phyloP scores from a whole-genome alignment of 257 asterid species.

The Primulina tabacum region DNA sequence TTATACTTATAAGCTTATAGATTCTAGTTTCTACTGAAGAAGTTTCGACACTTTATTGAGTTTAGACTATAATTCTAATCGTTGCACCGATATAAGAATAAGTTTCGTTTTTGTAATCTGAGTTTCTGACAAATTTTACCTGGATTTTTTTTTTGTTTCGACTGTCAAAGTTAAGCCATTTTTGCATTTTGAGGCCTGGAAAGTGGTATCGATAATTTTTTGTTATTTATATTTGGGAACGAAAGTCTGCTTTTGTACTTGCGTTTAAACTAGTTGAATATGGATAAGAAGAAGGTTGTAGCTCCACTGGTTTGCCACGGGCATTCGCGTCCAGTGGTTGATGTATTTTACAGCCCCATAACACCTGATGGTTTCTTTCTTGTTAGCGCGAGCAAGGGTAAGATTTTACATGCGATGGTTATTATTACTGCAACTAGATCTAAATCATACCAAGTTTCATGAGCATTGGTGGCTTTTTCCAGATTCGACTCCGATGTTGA shows the following conservation, averaged over 20 bases:
- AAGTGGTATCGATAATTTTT: constrained; percentile 39
- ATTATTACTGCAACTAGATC: background rate
- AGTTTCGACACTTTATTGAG: constrained; percentile 25
- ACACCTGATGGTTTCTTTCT: constrained; percentile 96
- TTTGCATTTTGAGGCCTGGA: constrained; percentile 30
- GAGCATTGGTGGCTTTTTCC: constrained; percentile 19
- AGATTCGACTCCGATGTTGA: constrained; percentile 93
- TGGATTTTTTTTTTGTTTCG: constrained; percentile 35
- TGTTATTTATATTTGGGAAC: constrained; percentile 15
- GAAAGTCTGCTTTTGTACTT: constrained; percentile 3
- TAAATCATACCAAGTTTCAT: background rate
- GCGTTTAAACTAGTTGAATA: constrained; percentile 23
- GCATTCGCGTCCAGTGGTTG: constrained; percentile 99
- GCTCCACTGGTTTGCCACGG: constrained; percentile 98
- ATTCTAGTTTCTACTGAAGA: constrained; percentile 25
- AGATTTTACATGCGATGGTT: background rate
- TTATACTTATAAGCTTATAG: background rate
- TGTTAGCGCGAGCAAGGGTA: constrained; percentile 99
- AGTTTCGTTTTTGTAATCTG: constrained; percentile 13
- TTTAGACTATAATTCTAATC: constrained; percentile 11
- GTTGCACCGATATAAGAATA: constrained; percentile 1
- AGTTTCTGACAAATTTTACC: background rate
- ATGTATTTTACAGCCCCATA: constrained; percentile 87
- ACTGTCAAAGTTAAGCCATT: constrained; percentile 33
- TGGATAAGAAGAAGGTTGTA: constrained; percentile 91